Base-by-base conservation (phyloP, 2,329 filamentous ascomycete genomes). In the Ophiostoma ulmi region DNA sequence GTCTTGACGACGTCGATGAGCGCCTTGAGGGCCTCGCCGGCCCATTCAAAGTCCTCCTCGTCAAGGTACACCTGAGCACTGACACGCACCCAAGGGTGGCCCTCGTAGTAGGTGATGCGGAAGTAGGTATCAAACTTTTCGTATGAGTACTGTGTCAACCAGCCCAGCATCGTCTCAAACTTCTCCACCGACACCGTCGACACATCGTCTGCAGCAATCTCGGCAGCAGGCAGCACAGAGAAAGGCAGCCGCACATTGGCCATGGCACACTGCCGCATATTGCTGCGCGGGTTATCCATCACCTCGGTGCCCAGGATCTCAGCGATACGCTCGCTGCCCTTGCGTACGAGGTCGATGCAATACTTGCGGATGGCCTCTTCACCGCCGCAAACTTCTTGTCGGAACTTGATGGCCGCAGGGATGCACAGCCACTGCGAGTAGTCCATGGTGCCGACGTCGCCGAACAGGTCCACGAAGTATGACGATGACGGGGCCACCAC, bases 11-110 rank as follows among this genome's bases (percentile, higher is more conserved):
- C 67, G 11, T 71, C 67, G 63, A 74, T 74, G 1, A 77, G 71
- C 36, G 72, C 72, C 74, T 82, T 80, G 75, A 90, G 75, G 6
- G 82, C 79, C 65, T 80, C 75, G 0, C 81, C 88, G n/a, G 82
- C 81, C 84, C 84, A 88, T 74, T 87, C 84, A 76, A 91, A 92
- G 78, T 92, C 89, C 10, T 80, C 81, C 70, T 85, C 77, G 65
- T 90, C 88, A 52, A 92, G 78, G 77, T 91, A 93, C 1, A 91
- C 81, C 80, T 92, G 89, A 31, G 81, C 88, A 76, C 87, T 90
- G 70, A 92, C 75, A 55, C 90, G 79, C 0, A 82, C 81, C 88
- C 88, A 92, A 78, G 88, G 84, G 71, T 78, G 80, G 0, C 82
- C 83, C 0, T 79, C 82, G 76, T 91, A 87, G 48, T 81, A 81